Base-by-base conservation (phyloP, 768 basidiomycete species). In the Rhodotorula toruloides region DNA sequence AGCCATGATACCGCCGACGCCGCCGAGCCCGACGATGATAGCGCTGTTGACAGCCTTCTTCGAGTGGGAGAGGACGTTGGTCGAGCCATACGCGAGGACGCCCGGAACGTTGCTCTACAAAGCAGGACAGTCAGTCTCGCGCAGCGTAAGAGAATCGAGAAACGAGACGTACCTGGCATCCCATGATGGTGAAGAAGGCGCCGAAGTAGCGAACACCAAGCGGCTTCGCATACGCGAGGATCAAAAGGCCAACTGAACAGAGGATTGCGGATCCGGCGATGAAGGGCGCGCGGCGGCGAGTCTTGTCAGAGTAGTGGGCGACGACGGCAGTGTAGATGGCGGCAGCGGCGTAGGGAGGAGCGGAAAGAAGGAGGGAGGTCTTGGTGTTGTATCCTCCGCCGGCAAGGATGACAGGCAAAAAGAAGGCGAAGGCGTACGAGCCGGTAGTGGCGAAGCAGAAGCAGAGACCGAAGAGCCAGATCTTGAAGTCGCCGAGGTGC, bases 401-500 rank as follows among this genome's bases (percentile, higher is more conserved):
- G 2, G 60, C 61, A 25, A 77, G 75, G 54, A 77, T 77, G 65
- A 76, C 73, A 40, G 76, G 74, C 11, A 77, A 70, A 74, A 75
- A 75, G 70, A 21, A 62, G 44, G 61, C 21, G 61, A 73, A 52
- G 58, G 74, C 49, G 66, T 67, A 65, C 19, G 68, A 55, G 21
- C 68, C 63, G 44, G 54, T 68, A 48, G 65, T 73, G 47, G 63
- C 62, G 56, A 25, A 65, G 39, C 62, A 71, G 70, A 77, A 76
- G 63, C 72, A 54, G 31, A 76, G 64, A 3, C 67, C 71, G 52
- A 73, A 77, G 19, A 46, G 52, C 76, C 76, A 77, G 17, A 76
- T 61, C 70, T 76, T 76, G 61, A 63, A 54, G 65, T 76, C 75
- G 22, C 22, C 0, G n/a, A 70, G 25, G 56, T 76, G 72, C 31